Percentiles rank a stretch among this genome's conserved stretches.
Evolutionary conservation across 2,329 filamentous ascomycete genomes (phyloP).

Genomic region (Scytalidium sp.): DNA sequence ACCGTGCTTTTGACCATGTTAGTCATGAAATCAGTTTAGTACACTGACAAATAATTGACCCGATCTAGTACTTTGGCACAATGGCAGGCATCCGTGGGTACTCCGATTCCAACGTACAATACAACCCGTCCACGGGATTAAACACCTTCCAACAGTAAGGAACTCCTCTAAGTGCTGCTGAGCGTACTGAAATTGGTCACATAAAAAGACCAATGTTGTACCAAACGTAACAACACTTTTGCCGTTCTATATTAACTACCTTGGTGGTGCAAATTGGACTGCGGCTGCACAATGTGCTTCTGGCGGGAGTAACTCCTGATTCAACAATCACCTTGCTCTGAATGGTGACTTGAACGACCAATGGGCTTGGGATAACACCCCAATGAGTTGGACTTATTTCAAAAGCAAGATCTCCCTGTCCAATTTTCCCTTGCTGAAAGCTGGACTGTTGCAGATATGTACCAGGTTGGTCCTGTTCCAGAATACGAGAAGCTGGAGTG

Average conservation of each 20-base stretch:
- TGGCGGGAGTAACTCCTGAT: constrained; percentile 47
- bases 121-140: constrained; percentile 39
- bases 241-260: constrained; percentile 53
- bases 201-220: no score
- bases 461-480: constrained; percentile 40
- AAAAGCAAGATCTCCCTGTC: constrained; percentile 46
- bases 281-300: constrained; percentile 51
- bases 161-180: no score
- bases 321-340: constrained; percentile 45
- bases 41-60: no score
- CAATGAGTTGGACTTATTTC: constrained; percentile 48
- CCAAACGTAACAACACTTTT: constrained; percentile 41
- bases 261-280: constrained; percentile 43
- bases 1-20: constrained; percentile 37
- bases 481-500: no score
- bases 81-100: constrained; percentile 53
- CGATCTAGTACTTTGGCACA: constrained; percentile 44
- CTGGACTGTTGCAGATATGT: constrained; percentile 53
- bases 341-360: constrained; percentile 48
- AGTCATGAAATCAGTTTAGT: constrained; percentile 4
- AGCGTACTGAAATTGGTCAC: no score
- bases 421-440: constrained; percentile 51
- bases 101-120: constrained; percentile 50
- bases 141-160: constrained; percentile 48
- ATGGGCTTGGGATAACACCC: constrained; percentile 50